phyloP scores from a whole-genome alignment of 768 basidiomycete species.

The Mycena chlorophos region DNA sequence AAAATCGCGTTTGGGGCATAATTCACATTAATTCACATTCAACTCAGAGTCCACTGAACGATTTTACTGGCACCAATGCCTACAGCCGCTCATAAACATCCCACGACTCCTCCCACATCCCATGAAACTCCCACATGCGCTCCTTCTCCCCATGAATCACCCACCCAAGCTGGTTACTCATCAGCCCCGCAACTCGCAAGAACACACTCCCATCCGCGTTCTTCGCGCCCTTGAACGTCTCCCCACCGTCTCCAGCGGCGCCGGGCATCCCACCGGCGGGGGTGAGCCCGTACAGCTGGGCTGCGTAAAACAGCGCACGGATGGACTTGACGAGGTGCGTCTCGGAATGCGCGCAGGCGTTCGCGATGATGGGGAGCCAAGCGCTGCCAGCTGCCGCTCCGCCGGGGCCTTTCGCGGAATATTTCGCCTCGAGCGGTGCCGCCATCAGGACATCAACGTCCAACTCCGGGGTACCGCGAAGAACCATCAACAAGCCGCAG shows the following conservation, averaged over 20 bases:
- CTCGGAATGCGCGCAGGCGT: slow-evolving; percentile 50
- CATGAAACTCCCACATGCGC: slow-evolving; percentile 53
- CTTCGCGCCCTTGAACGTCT: slow-evolving; percentile 46
- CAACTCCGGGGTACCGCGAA: slow-evolving; percentile 58
- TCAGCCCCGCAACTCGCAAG: slow-evolving; percentile 54
- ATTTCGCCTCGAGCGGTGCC: slow-evolving; percentile 30
- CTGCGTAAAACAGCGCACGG: slow-evolving; percentile 49
- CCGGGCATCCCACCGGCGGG: slow-evolving; percentile 43
- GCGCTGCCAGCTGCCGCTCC: slow-evolving; percentile 35
- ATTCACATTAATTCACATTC: too few relatives aligned
- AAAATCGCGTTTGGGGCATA: too few relatives aligned
- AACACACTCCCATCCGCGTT: slow-evolving; percentile 58
- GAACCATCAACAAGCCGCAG: slow-evolving; percentile 36
- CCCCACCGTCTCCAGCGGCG: slow-evolving; percentile 38
- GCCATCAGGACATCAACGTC: slow-evolving; percentile 47
- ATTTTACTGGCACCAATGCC: too few relatives aligned
- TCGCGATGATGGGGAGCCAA: slow-evolving; percentile 48
- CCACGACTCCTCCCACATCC: slow-evolving; percentile 67
- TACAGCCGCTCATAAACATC: slow-evolving; percentile 23
- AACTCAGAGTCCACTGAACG: too few relatives aligned
- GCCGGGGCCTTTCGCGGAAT: slow-evolving; percentile 35
- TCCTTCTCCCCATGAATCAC: slow-evolving; percentile 51
- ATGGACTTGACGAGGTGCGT: slow-evolving; percentile 53
- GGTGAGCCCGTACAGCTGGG: slow-evolving; percentile 46
- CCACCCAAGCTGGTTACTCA: slow-evolving; percentile 60